Base-by-base conservation (phyloP, 2,329 filamentous ascomycete species). In the Nemania sp. region DNA sequence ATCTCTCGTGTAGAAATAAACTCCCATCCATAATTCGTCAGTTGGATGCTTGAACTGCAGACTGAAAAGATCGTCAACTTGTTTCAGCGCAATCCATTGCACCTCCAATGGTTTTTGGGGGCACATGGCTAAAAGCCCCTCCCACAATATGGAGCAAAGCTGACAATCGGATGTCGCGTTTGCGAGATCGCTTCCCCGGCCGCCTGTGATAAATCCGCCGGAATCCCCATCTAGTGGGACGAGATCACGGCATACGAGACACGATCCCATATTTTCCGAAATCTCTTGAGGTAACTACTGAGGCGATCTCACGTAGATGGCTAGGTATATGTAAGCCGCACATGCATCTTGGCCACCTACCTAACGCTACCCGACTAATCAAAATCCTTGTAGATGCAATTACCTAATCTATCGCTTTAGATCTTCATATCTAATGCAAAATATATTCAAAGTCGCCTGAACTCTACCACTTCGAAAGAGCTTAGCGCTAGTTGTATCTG, bases 61-160 rank as follows among this genome's bases (percentile, higher is more conserved):
- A 26, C 66, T 64, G 38, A 72, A 72, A 8, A 47, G 52, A n/a
- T 53, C 55, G 6, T 64, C 61, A 5, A 53, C 66, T 54, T 72
- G 70, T n/a, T 58, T 64, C 22, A 73, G 53, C 18, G 65, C 67
- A 1, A 73, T 71, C 45, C 45, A 49, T 22, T 71, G 68, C 32
- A 63, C 60, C 8, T 55, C 52, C 15, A 45, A 26, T 1, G 70
- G 57, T n/a, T 61, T 54, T 1, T 66, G 43, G 1, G 57, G 43
- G 41, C 64, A 69, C 27, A 73, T 68, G 5, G 64, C 53, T 2
- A 45, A 49, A 1, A 73, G 63, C 15, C 71, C 70, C 55, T 73
- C 70, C 70, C 70, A 73, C 29, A 73, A 51, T 45, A 73, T 72
- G 7, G 70, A 73, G 59, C 71, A 73, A 13, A 67, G 32, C 32